These are phyloP conservation scores for Sisymbrium irio DNA, from an alignment of 345 rosid species.

Conservation along the genomic window DNA sequence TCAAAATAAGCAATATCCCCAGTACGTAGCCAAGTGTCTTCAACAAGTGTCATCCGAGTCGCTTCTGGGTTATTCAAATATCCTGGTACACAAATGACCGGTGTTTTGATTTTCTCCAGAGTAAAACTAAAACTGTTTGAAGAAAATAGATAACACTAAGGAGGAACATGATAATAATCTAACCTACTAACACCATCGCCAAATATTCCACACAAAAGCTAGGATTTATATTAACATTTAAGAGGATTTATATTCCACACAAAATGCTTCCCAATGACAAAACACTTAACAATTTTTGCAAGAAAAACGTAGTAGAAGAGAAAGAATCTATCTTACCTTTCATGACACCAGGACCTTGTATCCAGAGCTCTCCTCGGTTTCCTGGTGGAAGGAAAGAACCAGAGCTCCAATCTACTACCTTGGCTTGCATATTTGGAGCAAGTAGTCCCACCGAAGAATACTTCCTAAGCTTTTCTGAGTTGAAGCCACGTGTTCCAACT, in stretches of 20 bases:
- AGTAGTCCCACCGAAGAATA: conserved; percentile 70
- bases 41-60: conserved; percentile 50
- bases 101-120: neutral
- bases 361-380: conserved; percentile 72
- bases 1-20: conserved; percentile 82
- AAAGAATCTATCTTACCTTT: conserved; percentile 41
- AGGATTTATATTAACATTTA: neutral
- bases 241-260: no score
- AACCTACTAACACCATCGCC: neutral
- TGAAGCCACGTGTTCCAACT: conserved; percentile 79
- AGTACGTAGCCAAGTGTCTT: conserved; percentile 80
- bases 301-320: neutral
- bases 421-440: conserved; percentile 86
- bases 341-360: conserved; percentile 80
- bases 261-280: neutral
- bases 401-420: conserved; percentile 63
- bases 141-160: no score
- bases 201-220: neutral
- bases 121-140: no score
- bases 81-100: conserved; percentile 35
- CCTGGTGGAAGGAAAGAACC: conserved; percentile 68
- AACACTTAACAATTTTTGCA: neutral
- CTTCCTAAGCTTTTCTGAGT: conserved; percentile 37
- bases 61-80: conserved; percentile 68
- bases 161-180: neutral